Base-by-base conservation (phyloP, 805 yeast species). In the Saccharomycopsis olivae region DNA sequence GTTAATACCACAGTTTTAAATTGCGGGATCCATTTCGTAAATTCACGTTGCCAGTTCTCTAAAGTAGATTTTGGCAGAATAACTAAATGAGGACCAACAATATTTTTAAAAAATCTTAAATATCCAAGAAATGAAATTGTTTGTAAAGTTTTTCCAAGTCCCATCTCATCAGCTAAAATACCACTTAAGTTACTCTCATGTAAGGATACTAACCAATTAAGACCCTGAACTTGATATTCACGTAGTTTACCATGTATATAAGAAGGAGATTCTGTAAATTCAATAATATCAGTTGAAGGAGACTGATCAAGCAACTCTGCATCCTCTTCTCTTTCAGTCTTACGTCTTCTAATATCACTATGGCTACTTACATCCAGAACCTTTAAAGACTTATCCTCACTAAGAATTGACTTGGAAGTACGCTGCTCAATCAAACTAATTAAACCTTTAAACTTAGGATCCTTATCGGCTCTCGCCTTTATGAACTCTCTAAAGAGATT, bases 401-500 rank as follows among this genome's bases (percentile, higher is more conserved):
- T 15, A 4, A 39, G n/a, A 19, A 35, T 53, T 36, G 58, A 60
- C 38, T 64, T 64, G 19, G 65, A 64, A 19, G 59, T 55, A 44
- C 71, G 66, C 21, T 61, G 59, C 49, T 80, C 86, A 17, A 77
- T 62, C 36, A 66, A 69, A 49, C 73, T 68, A 41, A 82, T 61
- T 25, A 78, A 49, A 46, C 70, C 71, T 56, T 74, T 76, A 53
- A 88, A 74, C 29, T 69, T 67, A 25, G 79, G 76, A 54, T 87
- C 95, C 53, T 78, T 80, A 35, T 85, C 70, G 13, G 94, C 86
- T 46, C 79, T 75, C 33, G 83, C 68, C 48, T 86, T 81, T 47
- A 88, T 82, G 58, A 88, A 88, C 55, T 84, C 86, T 30, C 92
- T 77, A 57, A 88, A 88, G 43, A 89, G 65, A 46, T 82, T 94